Conservation (phyloP, 169 alveolate species). For the Eimeria brunetti region DNA sequence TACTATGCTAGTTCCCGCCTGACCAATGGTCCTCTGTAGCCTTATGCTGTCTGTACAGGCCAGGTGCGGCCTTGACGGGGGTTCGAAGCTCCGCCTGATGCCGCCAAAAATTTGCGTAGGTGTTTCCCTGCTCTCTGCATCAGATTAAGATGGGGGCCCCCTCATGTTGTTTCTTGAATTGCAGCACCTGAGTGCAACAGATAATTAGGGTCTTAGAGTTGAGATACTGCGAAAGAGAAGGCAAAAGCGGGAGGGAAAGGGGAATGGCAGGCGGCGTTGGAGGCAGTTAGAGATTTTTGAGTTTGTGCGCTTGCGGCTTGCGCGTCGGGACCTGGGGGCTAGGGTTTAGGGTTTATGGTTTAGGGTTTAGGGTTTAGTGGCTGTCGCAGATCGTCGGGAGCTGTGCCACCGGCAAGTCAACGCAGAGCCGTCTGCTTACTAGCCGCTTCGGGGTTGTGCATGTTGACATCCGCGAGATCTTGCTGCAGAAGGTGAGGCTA, state of each 20-base stretch:
- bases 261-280: background rate
- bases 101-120: conserved; percentile 43
- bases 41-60: conserved; percentile 33
- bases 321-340: background rate
- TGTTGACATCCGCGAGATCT: conserved; percentile 84
- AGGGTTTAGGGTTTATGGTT: background rate
- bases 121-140: background rate
- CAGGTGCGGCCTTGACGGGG: conserved; percentile 50
- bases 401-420: conserved; percentile 90
- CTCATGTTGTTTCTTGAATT: background rate
- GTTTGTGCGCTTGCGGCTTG: background rate
- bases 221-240: background rate
- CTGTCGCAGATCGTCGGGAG: conserved; percentile 88
- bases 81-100: background rate
- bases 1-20: background rate
- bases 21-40: background rate
- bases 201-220: background rate
- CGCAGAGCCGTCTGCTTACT: conserved; percentile 86
- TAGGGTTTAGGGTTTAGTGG: background rate
- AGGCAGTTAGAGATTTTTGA: background rate
- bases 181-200: background rate
- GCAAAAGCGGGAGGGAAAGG: background rate
- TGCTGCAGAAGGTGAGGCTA: conserved; percentile 79
- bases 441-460: conserved; percentile 86
- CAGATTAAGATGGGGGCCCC: background rate